Percentiles rank a stretch among this genome's conserved stretches.
Conservation (phyloP, 495 filamentous ascomycete species). For the Sporormia fimetaria region DNA sequence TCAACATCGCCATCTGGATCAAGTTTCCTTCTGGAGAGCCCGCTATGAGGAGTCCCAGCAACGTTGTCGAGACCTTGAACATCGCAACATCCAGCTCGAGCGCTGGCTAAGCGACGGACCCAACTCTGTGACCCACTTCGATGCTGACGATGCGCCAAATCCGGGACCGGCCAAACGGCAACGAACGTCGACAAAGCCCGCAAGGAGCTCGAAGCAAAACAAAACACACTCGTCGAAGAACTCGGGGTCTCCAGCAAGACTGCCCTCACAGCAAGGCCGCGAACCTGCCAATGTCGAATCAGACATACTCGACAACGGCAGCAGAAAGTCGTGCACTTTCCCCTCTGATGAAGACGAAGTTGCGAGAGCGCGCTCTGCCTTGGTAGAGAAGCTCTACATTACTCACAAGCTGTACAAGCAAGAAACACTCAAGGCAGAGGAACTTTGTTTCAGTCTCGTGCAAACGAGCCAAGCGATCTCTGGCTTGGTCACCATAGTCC, state of each 20-base stretch:
- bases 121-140: background rate
- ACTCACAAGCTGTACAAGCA: slow-evolving; percentile 11
- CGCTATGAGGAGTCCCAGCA: slow-evolving; percentile 4
- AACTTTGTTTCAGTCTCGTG: slow-evolving; percentile 12
- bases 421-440: background rate
- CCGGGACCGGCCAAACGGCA: background rate
- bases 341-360: background rate
- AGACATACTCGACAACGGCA: no score
- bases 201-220: no score
- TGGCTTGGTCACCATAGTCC: slow-evolving; percentile 6
- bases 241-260: no score
- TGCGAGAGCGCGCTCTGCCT: slow-evolving; percentile 2
- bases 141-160: background rate
- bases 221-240: no score
- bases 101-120: slow-evolving; percentile 3
- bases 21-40: slow-evolving; percentile 13
- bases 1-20: slow-evolving; percentile 9
- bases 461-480: slow-evolving; percentile 7
- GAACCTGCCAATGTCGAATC: no score
- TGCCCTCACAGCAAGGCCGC: no score
- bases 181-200: no score
- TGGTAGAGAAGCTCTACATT: slow-evolving; percentile 10
- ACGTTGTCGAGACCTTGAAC: slow-evolving; percentile 6
- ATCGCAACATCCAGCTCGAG: slow-evolving; percentile 1
- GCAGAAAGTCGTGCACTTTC: no score